phyloP scores from a whole-genome alignment of 352 stramenopile genomes.

The Aphanomyces cochlioides region DNA sequence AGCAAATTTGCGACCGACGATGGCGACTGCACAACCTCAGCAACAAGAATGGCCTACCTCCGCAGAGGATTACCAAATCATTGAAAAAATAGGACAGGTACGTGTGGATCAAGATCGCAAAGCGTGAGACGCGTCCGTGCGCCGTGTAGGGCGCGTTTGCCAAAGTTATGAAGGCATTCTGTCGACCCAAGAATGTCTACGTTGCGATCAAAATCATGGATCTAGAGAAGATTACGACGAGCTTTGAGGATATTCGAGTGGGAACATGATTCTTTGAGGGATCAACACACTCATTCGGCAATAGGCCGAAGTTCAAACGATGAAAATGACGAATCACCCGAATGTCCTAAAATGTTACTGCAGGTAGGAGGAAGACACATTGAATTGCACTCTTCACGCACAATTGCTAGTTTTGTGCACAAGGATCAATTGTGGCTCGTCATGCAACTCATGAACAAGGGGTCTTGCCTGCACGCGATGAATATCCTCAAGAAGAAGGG shows the following conservation, averaged over 20 bases:
- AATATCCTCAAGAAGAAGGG: slow-evolving; percentile 91
- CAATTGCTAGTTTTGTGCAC: slow-evolving; percentile 91
- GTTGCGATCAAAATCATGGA: slow-evolving; percentile 99
- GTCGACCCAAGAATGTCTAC: slow-evolving; percentile 76
- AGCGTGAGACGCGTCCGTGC: not conserved
- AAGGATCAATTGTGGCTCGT: slow-evolving; percentile 98
- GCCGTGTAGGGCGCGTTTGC: slow-evolving; percentile 93
- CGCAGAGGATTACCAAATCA: slow-evolving; percentile 83
- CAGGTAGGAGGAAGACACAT: slow-evolving; percentile 39
- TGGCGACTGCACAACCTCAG: not conserved
- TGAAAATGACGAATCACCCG: slow-evolving; percentile 97
- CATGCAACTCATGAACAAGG: slow-evolving; percentile 99
- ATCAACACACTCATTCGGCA: no score
- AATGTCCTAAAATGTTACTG: slow-evolving; percentile 98
- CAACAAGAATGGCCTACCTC: slow-evolving; percentile 79
- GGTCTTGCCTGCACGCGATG: slow-evolving; percentile 97
- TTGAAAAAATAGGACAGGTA: slow-evolving; percentile 87
- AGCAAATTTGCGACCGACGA: not conserved
- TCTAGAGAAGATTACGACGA: slow-evolving; percentile 97
- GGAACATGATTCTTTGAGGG: slow-evolving; percentile 14
- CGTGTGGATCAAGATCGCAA: not conserved
- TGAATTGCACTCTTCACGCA: not conserved
- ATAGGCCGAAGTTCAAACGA: slow-evolving; percentile 95
- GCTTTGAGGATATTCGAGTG: slow-evolving; percentile 87
- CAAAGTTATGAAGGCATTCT: slow-evolving; percentile 96